These are phyloP conservation scores for Daldinia loculata DNA, from an alignment of 495 filamentous ascomycete species.

Conservation along the genomic window DNA sequence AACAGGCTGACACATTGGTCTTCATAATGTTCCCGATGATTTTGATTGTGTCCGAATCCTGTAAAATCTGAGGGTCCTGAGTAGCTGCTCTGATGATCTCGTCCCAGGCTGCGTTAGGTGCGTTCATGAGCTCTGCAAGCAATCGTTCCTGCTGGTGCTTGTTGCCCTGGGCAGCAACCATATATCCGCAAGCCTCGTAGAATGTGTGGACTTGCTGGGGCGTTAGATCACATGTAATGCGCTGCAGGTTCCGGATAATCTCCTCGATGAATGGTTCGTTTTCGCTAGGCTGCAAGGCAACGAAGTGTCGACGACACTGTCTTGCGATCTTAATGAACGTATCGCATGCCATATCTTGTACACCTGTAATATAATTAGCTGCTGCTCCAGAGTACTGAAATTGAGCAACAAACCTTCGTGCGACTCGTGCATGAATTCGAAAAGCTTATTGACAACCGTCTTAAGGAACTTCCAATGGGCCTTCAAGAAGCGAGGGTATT, in stretches of 20 bases:
- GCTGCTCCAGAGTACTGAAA: not conserved
- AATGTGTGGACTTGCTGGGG: slow-evolving; percentile 99
- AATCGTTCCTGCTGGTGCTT: slow-evolving; percentile 88
- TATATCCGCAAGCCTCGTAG: slow-evolving; percentile 98
- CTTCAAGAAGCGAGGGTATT: slow-evolving; percentile 97
- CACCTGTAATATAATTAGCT: slow-evolving; percentile 63
- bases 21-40: slow-evolving; percentile 99
- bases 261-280: slow-evolving; percentile 97
- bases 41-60: slow-evolving; percentile 94
- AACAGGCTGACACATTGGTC: slow-evolving; percentile 97
- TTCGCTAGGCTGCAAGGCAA: slow-evolving; percentile 93
- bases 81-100: slow-evolving; percentile 87
- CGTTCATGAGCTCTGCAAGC: slow-evolving; percentile 88
- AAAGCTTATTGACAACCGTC: slow-evolving; percentile 99
- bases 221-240: slow-evolving; percentile 92
- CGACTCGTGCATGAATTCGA: slow-evolving; percentile 99
- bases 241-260: slow-evolving; percentile 92
- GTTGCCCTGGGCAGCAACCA: slow-evolving; percentile 98
- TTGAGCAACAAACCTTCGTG: slow-evolving; percentile 78
- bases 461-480: slow-evolving; percentile 99
- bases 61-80: slow-evolving; percentile 79
- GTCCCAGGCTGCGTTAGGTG: slow-evolving; percentile 95
- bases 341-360: slow-evolving; percentile 99
- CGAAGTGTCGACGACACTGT: slow-evolving; percentile 97
- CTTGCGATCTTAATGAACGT: slow-evolving; percentile 99